Conservation (phyloP, 306 rosid species). For the Biancaea sappan region DNA sequence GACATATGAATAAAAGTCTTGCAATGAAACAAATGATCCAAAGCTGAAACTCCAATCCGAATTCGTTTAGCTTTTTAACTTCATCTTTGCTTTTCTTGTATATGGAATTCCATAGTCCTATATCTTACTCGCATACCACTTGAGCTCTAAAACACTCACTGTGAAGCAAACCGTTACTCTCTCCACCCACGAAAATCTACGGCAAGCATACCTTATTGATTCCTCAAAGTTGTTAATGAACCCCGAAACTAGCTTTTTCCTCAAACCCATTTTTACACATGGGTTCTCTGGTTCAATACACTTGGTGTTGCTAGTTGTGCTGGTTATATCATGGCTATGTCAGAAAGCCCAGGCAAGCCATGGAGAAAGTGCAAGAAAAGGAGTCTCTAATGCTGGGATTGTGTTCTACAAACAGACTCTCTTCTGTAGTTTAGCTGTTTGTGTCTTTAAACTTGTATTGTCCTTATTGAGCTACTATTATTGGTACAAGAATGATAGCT, state of each 20-base stretch:
- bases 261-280: constrained; percentile 48
- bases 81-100: neutral
- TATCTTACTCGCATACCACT: neutral
- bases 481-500: constrained; percentile 47
- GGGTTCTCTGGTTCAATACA: constrained; percentile 56
- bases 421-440: constrained; percentile 36
- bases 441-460: constrained; percentile 44
- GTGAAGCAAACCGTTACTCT: neutral
- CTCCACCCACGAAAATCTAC: neutral
- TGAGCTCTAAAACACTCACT: neutral
- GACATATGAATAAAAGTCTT: neutral
- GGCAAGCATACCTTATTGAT: constrained; percentile 35
- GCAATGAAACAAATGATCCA: neutral
- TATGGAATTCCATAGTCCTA: neutral
- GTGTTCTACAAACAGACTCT: constrained; percentile 33
- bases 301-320: constrained; percentile 40
- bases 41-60: neutral
- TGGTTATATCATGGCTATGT: constrained; percentile 49
- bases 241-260: constrained; percentile 38
- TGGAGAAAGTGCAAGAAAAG: constrained; percentile 32
- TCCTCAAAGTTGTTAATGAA: constrained; percentile 27
- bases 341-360: constrained; percentile 33
- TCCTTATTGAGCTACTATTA: constrained; percentile 51
- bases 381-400: constrained; percentile 22
- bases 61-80: neutral